A percentile compares a stretch with the other conserved stretches of the same genome.
Conservation (phyloP, 1,139 yeast species). For the Sugiyamaella castrensis region DNA sequence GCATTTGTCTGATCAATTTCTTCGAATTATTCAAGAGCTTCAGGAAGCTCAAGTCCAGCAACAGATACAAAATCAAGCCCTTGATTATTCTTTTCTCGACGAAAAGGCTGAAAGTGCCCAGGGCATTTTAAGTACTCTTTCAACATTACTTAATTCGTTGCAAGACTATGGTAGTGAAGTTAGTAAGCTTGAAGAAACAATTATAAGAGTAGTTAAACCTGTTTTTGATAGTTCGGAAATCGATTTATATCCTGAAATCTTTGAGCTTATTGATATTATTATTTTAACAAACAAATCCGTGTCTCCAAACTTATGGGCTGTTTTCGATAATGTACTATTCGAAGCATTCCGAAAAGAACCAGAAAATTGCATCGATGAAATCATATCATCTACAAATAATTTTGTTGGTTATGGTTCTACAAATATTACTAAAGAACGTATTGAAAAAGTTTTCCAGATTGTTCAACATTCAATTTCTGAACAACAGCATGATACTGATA, state of each 20-base stretch:
- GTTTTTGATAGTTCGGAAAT: slow-evolving; percentile 12
- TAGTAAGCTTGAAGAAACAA: slow-evolving; percentile 9
- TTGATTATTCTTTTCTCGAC: slow-evolving; percentile 13
- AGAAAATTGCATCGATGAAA: slow-evolving; percentile 7
- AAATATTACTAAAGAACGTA: slow-evolving; percentile 4
- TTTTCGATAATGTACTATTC: slow-evolving; percentile 1
- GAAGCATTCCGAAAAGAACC: slow-evolving; percentile 5
- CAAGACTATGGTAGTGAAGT: slow-evolving; percentile 9
- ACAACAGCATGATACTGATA: neutral
- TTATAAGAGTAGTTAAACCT: slow-evolving; percentile 8
- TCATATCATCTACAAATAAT: slow-evolving; percentile 11
- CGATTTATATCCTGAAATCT: slow-evolving; percentile 11
- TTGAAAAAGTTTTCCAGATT: slow-evolving; percentile 7
- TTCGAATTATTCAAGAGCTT: slow-evolving; percentile 12
- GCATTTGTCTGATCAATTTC: slow-evolving; percentile 13
- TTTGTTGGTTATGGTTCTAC: slow-evolving; percentile 11
- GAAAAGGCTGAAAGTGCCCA: slow-evolving; percentile 16
- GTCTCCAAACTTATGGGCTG: slow-evolving; percentile 8
- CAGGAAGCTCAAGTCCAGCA: slow-evolving; percentile 5
- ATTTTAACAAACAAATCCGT: slow-evolving; percentile 10
- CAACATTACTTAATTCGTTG: slow-evolving; percentile 15
- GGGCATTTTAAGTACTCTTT: slow-evolving; percentile 14
- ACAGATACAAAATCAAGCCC: neutral
- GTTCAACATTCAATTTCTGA: slow-evolving; percentile 3
- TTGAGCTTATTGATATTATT: slow-evolving; percentile 10